Conservation (phyloP, 2,329 filamentous ascomycete genomes). For the Scopulariopsis brevicaulis region DNA sequence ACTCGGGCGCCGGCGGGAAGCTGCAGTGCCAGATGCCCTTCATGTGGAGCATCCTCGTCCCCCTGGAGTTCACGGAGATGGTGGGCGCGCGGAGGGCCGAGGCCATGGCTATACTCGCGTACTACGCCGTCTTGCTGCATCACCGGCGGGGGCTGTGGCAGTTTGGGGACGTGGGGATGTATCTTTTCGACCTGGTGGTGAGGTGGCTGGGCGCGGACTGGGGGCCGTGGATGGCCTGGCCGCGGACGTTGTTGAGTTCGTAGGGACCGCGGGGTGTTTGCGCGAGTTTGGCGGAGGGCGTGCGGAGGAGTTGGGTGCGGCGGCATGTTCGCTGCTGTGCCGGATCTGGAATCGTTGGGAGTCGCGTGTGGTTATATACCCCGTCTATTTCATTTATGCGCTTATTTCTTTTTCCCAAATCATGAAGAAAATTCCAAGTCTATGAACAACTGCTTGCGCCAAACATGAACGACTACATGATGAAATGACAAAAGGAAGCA, state of each 20-base stretch:
- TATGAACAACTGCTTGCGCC: too few relatives aligned
- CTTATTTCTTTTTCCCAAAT: too few relatives aligned
- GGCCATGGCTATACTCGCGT: constrained; percentile 14
- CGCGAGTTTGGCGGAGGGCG: background rate
- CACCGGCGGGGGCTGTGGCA: constrained; percentile 15
- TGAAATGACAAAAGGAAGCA: too few relatives aligned
- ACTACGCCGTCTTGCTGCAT: constrained; percentile 17
- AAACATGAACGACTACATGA: too few relatives aligned
- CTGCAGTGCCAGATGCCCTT: constrained; percentile 14
- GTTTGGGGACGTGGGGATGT: constrained; percentile 12
- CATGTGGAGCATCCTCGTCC: constrained; percentile 13
- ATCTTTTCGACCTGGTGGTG: background rate
- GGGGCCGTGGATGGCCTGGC: constrained; percentile 1
- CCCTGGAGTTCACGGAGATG: constrained; percentile 13
- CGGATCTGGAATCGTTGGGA: background rate
- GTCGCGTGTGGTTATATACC: too few relatives aligned
- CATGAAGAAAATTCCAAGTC: too few relatives aligned
- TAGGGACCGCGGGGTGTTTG: background rate
- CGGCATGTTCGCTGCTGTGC: background rate
- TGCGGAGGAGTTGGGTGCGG: background rate
- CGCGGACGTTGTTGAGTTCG: background rate
- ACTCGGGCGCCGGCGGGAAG: background rate
- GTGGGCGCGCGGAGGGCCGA: constrained; percentile 11
- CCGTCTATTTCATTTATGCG: too few relatives aligned
- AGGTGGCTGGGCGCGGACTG: background rate